Evolutionary conservation across 306 rosid genomes (phyloP).

Genomic region (Hippophae gyantsensis): DNA sequence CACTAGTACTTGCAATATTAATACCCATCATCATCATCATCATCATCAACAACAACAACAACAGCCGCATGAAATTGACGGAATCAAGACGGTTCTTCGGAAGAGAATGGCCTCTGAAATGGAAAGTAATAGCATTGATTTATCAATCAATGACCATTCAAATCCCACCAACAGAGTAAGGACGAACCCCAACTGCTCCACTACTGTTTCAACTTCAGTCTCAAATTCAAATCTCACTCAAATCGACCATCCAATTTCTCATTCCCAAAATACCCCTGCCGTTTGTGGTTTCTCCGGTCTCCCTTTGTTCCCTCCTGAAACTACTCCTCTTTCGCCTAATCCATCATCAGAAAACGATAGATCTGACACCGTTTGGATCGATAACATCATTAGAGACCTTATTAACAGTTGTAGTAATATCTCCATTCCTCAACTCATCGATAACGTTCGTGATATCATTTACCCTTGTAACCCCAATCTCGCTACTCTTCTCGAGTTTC

Average conservation of each 20-base stretch:
- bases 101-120: constrained; percentile 91
- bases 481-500: constrained; percentile 75
- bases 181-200: constrained; percentile 70
- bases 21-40: background rate
- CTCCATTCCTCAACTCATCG: constrained; percentile 85
- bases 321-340: constrained; percentile 1
- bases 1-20: background rate
- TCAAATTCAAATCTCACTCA: constrained; percentile 15
- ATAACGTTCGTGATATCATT: constrained; percentile 78
- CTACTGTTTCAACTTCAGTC: constrained; percentile 29
- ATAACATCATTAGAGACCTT: constrained; percentile 74
- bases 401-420: constrained; percentile 64
- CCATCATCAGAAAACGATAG: constrained; percentile 54
- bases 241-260: constrained; percentile 19
- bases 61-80: background rate
- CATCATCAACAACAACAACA: constrained; percentile 1
- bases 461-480: constrained; percentile 92
- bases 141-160: background rate
- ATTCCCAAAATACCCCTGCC: constrained; percentile 36
- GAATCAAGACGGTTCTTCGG: constrained; percentile 37
- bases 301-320: constrained; percentile 74
- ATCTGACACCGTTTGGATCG: constrained; percentile 79
- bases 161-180: background rate
- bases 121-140: constrained; percentile 29
- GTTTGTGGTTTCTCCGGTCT: constrained; percentile 91